phyloP scores from a whole-genome alignment of 768 basidiomycete species.

The Leucogyrophana mollusca region DNA sequence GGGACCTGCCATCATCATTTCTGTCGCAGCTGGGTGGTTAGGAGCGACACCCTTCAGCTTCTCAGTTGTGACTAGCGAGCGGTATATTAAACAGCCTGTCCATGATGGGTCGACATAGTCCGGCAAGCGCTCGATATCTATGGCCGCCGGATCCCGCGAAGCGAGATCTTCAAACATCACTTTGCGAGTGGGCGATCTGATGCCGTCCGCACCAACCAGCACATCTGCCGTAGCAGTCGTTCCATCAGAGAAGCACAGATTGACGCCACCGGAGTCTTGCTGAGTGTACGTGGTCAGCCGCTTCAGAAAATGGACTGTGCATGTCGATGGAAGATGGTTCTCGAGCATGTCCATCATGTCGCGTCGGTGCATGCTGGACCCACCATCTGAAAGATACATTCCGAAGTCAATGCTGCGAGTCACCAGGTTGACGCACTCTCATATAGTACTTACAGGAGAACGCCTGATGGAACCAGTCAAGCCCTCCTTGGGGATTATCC shows the following conservation, averaged over 20 bases:
- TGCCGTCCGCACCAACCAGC: slow-evolving; percentile 42
- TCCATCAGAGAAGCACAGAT: slow-evolving; percentile 30
- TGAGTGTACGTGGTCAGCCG: slow-evolving; percentile 25
- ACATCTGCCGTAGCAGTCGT: slow-evolving; percentile 34
- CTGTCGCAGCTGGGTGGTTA: slow-evolving; percentile 17
- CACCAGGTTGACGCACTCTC: not conserved
- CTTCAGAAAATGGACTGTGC: slow-evolving; percentile 26
- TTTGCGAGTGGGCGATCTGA: slow-evolving; percentile 18
- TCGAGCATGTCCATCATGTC: slow-evolving; percentile 24
- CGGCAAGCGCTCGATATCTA: slow-evolving; percentile 10
- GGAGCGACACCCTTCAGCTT: slow-evolving; percentile 24
- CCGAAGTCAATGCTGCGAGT: not conserved
- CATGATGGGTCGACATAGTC: slow-evolving; percentile 30
- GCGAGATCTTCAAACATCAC: slow-evolving; percentile 16
- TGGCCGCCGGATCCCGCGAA: slow-evolving; percentile 17
- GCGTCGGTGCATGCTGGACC: slow-evolving; percentile 19
- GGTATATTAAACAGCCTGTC: slow-evolving; percentile 41
- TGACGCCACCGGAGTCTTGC: slow-evolving; percentile 6
- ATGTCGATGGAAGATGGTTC: slow-evolving; percentile 15
- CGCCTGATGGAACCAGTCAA: slow-evolving; percentile 4
- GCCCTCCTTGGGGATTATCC: slow-evolving; percentile 1
- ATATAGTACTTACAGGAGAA: not conserved
- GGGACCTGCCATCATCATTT: slow-evolving; percentile 19
- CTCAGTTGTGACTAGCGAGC: slow-evolving; percentile 35
- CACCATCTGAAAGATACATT: not conserved